Conservation (phyloP, 2,329 filamentous ascomycete species). For the Thelonectria rubi region DNA sequence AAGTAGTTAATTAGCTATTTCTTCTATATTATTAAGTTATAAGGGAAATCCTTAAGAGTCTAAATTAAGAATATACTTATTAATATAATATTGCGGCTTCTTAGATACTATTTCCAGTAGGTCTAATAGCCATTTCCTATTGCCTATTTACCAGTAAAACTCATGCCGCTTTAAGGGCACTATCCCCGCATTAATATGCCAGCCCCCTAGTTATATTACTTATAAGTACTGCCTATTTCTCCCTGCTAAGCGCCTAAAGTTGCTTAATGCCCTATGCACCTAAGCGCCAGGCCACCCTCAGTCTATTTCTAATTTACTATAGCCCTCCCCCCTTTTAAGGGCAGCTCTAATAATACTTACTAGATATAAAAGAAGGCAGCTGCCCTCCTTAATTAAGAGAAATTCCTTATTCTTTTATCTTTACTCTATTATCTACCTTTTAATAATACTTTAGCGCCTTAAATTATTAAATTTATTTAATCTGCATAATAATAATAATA, state of each 20-base stretch:
- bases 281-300: constrained; percentile 1
- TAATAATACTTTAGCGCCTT: neutral
- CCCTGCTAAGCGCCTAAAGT: neutral
- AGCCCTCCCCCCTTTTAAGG: too few relatives aligned
- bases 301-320: too few relatives aligned
- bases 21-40: too few relatives aligned
- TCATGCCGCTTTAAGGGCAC: constrained; percentile 10
- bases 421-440: neutral
- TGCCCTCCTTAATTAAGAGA: too few relatives aligned
- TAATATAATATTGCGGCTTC: neutral
- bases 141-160: constrained; percentile 6
- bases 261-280: neutral
- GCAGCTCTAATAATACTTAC: too few relatives aligned
- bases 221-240: too few relatives aligned
- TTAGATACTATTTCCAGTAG: neutral
- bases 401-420: too few relatives aligned
- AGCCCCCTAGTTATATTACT: neutral
- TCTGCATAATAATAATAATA: neutral
- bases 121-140: constrained; percentile 1
- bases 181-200: neutral
- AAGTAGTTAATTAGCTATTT: neutral
- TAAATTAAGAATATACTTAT: neutral
- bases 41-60: too few relatives aligned
- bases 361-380: too few relatives aligned
- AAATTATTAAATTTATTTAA: neutral